phyloP scores from a whole-genome alignment of 2,329 filamentous ascomycete genomes.

The Beauveria pseudobassiana region DNA sequence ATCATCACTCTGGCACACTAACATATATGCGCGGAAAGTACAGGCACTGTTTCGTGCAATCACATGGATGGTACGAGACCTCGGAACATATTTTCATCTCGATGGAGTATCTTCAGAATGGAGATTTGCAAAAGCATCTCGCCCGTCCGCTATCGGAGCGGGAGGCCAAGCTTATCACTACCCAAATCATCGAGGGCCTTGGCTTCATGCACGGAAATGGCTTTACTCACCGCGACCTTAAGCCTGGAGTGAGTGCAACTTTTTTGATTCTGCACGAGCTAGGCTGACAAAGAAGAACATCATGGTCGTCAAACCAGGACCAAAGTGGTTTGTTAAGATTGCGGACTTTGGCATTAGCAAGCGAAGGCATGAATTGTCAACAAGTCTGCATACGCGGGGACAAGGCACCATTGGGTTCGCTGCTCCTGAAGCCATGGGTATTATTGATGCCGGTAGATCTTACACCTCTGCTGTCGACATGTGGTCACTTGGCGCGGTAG shows the following conservation, averaged over 20 bases:
- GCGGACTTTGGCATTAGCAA: slow-evolving; percentile 13
- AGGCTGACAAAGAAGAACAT: slow-evolving; percentile 12
- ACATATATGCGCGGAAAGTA: slow-evolving; percentile 4
- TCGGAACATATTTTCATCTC: slow-evolving; percentile 10
- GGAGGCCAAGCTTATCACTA: slow-evolving; percentile 9
- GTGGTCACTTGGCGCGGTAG: slow-evolving; percentile 12
- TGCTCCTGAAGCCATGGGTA: slow-evolving; percentile 4
- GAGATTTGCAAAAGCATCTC: slow-evolving; percentile 12
- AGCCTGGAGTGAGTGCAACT: slow-evolving; percentile 7
- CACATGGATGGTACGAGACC: slow-evolving; percentile 15
- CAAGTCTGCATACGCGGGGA: not conserved
- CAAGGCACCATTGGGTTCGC: slow-evolving; percentile 11
- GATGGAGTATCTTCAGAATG: slow-evolving; percentile 15
- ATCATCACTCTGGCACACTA: not conserved
- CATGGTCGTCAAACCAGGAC: slow-evolving; percentile 14
- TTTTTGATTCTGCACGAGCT: not conserved
- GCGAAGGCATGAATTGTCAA: not conserved
- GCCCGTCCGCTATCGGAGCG: slow-evolving; percentile 1
- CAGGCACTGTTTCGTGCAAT: slow-evolving; percentile 14
- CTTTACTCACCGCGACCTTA: slow-evolving; percentile 17
- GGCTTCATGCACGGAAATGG: slow-evolving; percentile 15
- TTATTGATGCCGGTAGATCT: not conserved
- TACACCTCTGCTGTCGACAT: slow-evolving; percentile 11
- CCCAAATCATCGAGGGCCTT: slow-evolving; percentile 14
- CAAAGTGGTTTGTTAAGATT: slow-evolving; percentile 15